Evolutionary conservation across 2,329 filamentous ascomycete species (phyloP), one percentile per base, ranked within the genome.

Genomic region (Nannizziopsis arthrosporioides): DNA sequence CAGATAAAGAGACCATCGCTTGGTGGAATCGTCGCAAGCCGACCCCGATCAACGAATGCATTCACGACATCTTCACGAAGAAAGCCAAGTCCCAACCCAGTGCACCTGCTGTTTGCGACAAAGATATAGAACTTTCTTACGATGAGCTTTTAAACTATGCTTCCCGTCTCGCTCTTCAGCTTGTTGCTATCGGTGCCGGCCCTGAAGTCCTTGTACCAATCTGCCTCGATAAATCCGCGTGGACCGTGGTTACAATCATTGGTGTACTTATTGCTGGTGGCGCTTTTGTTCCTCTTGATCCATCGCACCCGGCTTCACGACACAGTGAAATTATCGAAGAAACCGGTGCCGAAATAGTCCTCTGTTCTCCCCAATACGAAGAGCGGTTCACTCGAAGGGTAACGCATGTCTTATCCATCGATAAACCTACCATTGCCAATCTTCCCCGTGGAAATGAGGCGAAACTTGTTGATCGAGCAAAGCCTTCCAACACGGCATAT

Each of bases 271-370:
- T 93, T 59, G 70, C 79, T 3, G 85, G 86, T 5, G 81, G 80
- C 57, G 85, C 80, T 7, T 92, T 92, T 58, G 66, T 94, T 17
- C 85, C 87, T 0, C 70, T 94, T 2, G 72, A 85, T 1, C 83
- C 85, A 0, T 78, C 74, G 10, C 52, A 53, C 32, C 52, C 52
- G 7, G n/a, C 32, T 34, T 50, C 52, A 10, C 47, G 52, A 11
- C 52, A 54, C 19, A 15, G 42, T 9, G 51, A 54, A 27, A 53
- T 54, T 44, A 39, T 49, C 5, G 22, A 47, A 14, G 53, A 52
- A 15, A 47, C 44, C 22, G 40, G 41, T 17, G 51, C 48, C 7
- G 42, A 50, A n/a, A 34, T 53, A 38, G 48, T 53, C 36, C 36
- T 54, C 32, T 52, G 45, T 32, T 51, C 49, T 18, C 47, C 47